Percentiles rank a stretch among this genome's conserved stretches.
phyloP scores from a whole-genome alignment of 306 rosid species.

The Echinosophora koreensis region DNA sequence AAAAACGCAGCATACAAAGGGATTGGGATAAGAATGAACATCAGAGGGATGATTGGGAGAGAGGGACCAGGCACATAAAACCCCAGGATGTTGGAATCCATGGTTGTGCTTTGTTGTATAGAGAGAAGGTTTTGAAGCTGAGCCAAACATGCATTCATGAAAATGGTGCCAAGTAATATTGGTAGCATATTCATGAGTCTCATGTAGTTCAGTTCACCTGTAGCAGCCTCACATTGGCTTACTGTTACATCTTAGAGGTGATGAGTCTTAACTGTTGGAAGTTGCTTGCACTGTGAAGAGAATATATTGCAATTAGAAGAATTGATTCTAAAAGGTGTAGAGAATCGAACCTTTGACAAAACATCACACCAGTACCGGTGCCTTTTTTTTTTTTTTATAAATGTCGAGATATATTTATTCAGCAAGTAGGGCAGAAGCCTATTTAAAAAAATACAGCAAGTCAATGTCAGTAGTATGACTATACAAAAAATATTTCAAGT shows the following conservation, averaged over 20 bases:
- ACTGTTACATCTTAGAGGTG: slow-evolving; percentile 47
- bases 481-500: too few species aligned
- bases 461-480: too few species aligned
- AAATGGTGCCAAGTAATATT: slow-evolving; percentile 61
- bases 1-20: slow-evolving; percentile 55
- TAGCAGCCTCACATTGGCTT: slow-evolving; percentile 48
- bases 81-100: slow-evolving; percentile 51
- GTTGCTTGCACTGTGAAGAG: slow-evolving; percentile 58
- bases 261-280: slow-evolving; percentile 49
- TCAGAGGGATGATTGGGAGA: slow-evolving; percentile 61
- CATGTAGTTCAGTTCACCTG: slow-evolving; percentile 53
- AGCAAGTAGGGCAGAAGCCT: too few species aligned
- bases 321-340: too few species aligned
- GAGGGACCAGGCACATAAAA: slow-evolving; percentile 62
- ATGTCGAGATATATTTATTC: too few species aligned
- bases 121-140: slow-evolving; percentile 72
- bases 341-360: too few species aligned
- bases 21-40: slow-evolving; percentile 50
- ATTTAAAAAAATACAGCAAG: too few species aligned
- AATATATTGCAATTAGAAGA: slow-evolving; percentile 17
- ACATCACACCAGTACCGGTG: too few species aligned
- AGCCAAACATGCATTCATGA: slow-evolving; percentile 67
- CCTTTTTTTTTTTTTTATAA: too few species aligned
- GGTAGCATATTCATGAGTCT: slow-evolving; percentile 61
- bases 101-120: slow-evolving; percentile 62